phyloP scores from a whole-genome alignment of 768 basidiomycete species.

The Sarcodon sp. region DNA sequence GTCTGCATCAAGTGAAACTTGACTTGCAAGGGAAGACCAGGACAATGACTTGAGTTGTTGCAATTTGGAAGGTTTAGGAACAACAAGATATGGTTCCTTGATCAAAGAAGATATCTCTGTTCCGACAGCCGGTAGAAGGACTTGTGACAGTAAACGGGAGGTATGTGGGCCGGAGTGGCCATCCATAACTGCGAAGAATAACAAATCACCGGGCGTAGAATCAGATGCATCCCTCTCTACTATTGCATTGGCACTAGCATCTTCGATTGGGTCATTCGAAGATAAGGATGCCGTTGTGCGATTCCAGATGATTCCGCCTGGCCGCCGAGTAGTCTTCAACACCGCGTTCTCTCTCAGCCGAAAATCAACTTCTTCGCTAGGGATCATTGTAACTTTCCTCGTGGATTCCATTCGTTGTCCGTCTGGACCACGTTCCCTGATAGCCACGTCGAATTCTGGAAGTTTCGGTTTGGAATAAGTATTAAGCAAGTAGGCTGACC shows the following conservation, averaged over 20 bases:
- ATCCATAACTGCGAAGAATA: slow-evolving; percentile 86
- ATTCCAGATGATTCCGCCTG: slow-evolving; percentile 52
- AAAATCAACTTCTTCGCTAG: slow-evolving; percentile 39
- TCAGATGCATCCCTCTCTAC: slow-evolving; percentile 51
- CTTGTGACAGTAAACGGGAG: slow-evolving; percentile 68
- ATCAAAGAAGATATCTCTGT: slow-evolving; percentile 55
- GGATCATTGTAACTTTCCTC: slow-evolving; percentile 40
- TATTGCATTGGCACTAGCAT: slow-evolving; percentile 64
- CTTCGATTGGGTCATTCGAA: slow-evolving; percentile 89
- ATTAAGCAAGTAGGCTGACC: slow-evolving; percentile 50
- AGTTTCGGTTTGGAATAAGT: slow-evolving; percentile 17
- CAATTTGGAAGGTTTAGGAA: slow-evolving; percentile 16
- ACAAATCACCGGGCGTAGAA: slow-evolving; percentile 51
- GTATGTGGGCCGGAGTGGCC: slow-evolving; percentile 83
- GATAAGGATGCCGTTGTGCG: slow-evolving; percentile 70
- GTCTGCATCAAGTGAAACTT: slow-evolving; percentile 27
- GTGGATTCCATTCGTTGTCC: slow-evolving; percentile 45
- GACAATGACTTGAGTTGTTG: slow-evolving; percentile 26
- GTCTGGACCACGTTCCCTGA: slow-evolving; percentile 41
- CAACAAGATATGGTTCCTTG: slow-evolving; percentile 17
- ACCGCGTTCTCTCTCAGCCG: slow-evolving; percentile 45
- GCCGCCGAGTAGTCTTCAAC: slow-evolving; percentile 30
- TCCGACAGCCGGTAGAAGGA: slow-evolving; percentile 75
- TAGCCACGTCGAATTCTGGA: slow-evolving; percentile 44
- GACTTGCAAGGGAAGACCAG: slow-evolving; percentile 16